Evolutionary conservation across 352 stramenopile genomes (phyloP).

Genomic region (Phytophthora pluvialis): DNA sequence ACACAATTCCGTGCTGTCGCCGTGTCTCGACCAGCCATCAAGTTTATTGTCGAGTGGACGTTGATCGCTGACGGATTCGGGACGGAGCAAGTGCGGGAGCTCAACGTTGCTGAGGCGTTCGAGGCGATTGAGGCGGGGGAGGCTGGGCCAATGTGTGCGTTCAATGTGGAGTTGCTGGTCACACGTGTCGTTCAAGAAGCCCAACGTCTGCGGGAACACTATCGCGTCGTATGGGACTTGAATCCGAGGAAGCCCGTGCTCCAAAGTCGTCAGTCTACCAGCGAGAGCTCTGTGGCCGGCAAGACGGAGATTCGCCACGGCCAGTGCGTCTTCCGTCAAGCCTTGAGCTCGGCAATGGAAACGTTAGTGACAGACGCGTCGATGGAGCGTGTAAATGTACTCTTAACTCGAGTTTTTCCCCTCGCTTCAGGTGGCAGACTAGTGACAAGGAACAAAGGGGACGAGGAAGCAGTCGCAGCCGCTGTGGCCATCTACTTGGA

Average conservation of each 20-base stretch:
- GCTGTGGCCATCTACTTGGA: constrained; percentile 56
- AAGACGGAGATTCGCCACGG: constrained; percentile 10
- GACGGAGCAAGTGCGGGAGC: constrained; percentile 7
- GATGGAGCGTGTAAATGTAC: constrained; percentile 1
- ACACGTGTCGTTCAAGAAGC: constrained; percentile 30
- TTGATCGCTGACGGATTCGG: constrained; percentile 43
- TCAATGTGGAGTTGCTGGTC: constrained; percentile 36
- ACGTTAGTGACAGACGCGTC: not conserved
- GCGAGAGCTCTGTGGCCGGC: not conserved
- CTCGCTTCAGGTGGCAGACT: constrained; percentile 32
- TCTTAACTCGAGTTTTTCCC: constrained; percentile 37
- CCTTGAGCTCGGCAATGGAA: constrained; percentile 13
- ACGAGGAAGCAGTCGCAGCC: constrained; percentile 47
- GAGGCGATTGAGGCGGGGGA: constrained; percentile 27
- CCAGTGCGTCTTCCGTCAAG: constrained; percentile 29
- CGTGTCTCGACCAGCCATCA: constrained; percentile 27
- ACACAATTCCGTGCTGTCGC: constrained; percentile 42
- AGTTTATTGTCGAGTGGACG: constrained; percentile 36
- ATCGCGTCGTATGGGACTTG: constrained; percentile 19
- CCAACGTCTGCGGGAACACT: constrained; percentile 18
- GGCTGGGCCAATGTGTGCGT: constrained; percentile 3
- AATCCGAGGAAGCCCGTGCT: constrained; percentile 10
- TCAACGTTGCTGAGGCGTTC: constrained; percentile 33
- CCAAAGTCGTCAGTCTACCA: not conserved
- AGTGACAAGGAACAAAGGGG: constrained; percentile 25